Conservation (phyloP, 352 stramenopile species). For the Pythium volutum region DNA sequence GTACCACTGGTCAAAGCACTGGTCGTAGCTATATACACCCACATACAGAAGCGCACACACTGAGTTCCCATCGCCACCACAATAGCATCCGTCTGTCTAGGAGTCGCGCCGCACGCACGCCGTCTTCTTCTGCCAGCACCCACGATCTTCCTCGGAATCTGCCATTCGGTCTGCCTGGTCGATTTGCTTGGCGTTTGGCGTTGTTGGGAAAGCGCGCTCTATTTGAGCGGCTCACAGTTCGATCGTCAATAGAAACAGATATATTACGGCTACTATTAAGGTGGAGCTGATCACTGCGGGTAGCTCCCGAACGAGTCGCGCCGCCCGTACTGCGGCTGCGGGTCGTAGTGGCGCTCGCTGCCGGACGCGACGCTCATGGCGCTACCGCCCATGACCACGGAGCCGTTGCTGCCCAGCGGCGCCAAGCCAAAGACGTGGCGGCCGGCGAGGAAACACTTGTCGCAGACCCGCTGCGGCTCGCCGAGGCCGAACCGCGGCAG, state of each 20-base stretch:
- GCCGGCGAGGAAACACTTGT: slow-evolving; percentile 75
- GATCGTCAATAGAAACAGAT: slow-evolving; percentile 24
- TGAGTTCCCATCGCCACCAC: not conserved
- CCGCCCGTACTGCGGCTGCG: slow-evolving; percentile 11
- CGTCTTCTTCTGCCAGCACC: no score
- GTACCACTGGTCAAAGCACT: slow-evolving; percentile 89
- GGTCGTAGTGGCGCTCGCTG: slow-evolving; percentile 23
- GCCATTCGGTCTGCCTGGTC: slow-evolving; percentile 10
- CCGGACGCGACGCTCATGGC: slow-evolving; percentile 12
- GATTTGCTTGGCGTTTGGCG: not conserved
- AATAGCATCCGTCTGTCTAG: no score
- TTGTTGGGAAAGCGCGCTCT: not conserved
- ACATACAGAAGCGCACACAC: not conserved
- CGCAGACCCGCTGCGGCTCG: slow-evolving; percentile 73
- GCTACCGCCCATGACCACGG: slow-evolving; percentile 2
- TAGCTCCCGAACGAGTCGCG: slow-evolving; percentile 23
- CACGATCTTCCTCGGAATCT: slow-evolving; percentile 31
- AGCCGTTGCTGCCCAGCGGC: not conserved
- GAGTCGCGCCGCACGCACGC: no score
- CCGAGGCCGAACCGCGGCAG: slow-evolving; percentile 69
- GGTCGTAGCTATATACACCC: slow-evolving; percentile 47
- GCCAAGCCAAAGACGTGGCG: slow-evolving; percentile 42
- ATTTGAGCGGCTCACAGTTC: slow-evolving; percentile 6
- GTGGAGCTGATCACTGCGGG: slow-evolving; percentile 8
- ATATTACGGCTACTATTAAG: slow-evolving; percentile 24